These are phyloP conservation scores for Irpex sp. DNA, from an alignment of 1,284 basidiomycete genomes.

Conservation along the genomic window DNA sequence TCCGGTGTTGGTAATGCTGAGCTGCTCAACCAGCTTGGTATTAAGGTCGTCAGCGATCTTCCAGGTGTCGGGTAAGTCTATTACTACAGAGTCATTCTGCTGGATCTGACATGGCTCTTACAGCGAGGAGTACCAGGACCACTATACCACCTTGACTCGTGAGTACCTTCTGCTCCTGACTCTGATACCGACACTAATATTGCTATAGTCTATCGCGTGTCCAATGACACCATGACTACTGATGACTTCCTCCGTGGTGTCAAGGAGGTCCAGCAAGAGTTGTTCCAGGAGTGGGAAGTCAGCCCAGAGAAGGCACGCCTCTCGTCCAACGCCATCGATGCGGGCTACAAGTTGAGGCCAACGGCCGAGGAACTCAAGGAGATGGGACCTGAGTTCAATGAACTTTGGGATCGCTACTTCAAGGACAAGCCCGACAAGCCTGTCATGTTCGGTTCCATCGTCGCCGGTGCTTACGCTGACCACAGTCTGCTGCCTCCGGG, in stretches of 20 bases:
- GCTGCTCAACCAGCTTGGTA: conserved; percentile 50
- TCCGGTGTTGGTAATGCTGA: conserved; percentile 61
- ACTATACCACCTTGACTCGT: conserved; percentile 68
- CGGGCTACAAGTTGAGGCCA: conserved; percentile 74
- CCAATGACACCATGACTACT: conserved; percentile 57
- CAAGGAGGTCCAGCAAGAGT: conserved; percentile 51
- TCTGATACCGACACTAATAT: not conserved
- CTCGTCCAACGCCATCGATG: conserved; percentile 69
- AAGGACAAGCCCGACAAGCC: conserved; percentile 77
- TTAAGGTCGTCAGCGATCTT: conserved; percentile 64
- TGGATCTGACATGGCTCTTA: not conserved
- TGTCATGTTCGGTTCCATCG: conserved; percentile 68
- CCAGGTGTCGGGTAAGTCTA: conserved; percentile 61
- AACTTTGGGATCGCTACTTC: conserved; percentile 65
- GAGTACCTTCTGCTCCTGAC: conserved; percentile 18
- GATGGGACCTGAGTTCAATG: conserved; percentile 74
- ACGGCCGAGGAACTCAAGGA: conserved; percentile 65
- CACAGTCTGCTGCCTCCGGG: conserved; percentile 66
- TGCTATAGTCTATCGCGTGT: conserved; percentile 60
- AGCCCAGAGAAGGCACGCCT: conserved; percentile 67
- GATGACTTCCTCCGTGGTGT: conserved; percentile 71
- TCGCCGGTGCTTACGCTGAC: conserved; percentile 67
- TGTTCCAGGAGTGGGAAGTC: conserved; percentile 66
- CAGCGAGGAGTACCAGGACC: conserved; percentile 71
- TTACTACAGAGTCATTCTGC: not conserved